Conservation (phyloP, 2,329 filamentous ascomycete genomes). For the Pseudogymnoascus sp. region DNA sequence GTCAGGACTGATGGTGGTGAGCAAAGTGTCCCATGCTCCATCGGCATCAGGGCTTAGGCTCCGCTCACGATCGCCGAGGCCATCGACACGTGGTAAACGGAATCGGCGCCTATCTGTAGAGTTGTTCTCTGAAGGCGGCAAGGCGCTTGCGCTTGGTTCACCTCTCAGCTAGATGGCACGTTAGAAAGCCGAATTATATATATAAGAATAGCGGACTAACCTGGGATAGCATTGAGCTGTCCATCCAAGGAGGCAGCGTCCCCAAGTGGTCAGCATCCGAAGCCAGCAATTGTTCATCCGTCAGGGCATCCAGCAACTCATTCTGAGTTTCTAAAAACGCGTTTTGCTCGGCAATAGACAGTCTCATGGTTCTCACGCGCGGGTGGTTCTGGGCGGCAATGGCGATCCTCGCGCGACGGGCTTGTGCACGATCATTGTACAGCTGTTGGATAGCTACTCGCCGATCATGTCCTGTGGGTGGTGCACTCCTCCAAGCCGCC, state of each 20-base stretch:
- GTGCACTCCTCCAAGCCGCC: background rate
- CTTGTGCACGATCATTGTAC: background rate
- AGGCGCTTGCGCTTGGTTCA: background rate
- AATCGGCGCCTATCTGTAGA: background rate
- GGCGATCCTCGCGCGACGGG: background rate
- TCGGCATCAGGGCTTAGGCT: slow-evolving; percentile 65
- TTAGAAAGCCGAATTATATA: background rate
- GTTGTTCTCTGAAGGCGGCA: background rate
- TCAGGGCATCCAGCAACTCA: background rate
- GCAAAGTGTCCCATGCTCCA: slow-evolving; percentile 68
- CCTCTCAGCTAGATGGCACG: background rate
- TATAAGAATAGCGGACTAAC: background rate
- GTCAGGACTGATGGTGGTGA: slow-evolving; percentile 73
- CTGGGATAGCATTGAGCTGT: background rate
- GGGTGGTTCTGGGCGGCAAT: background rate
- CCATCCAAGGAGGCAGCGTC: background rate
- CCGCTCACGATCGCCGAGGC: slow-evolving; percentile 74
- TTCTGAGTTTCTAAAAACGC: background rate
- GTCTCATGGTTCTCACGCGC: background rate
- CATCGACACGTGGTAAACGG: slow-evolving; percentile 43
- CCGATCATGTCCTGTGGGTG: background rate
- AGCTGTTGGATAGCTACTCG: background rate
- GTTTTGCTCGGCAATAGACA: background rate
- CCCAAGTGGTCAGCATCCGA: background rate
- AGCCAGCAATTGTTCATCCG: background rate